A percentile compares a stretch with the other conserved stretches of the same genome.
Conservation (phyloP, 495 filamentous ascomycete species). For the Talaromyces proteolyticus region DNA sequence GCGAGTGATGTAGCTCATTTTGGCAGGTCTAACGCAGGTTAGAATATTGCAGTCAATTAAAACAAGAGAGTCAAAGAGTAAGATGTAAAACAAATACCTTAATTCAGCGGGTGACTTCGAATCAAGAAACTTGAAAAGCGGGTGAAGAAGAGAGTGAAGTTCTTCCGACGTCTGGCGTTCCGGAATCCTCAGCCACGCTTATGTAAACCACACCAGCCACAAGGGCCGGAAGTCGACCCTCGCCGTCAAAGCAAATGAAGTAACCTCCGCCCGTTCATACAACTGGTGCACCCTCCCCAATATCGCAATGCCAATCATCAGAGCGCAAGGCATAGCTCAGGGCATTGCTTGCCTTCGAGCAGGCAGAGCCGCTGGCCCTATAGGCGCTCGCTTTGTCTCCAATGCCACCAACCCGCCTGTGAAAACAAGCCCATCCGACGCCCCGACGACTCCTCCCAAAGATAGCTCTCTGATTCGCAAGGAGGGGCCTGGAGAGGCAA, state of each 20-base stretch:
- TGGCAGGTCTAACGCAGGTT: conserved; percentile 30
- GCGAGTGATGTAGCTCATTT: conserved; percentile 86
- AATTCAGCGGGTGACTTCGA: not conserved
- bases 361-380: conserved; percentile 21
- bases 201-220: conserved; percentile 7
- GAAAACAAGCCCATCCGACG: conserved; percentile 36
- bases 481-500: conserved; percentile 44
- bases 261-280: not conserved
- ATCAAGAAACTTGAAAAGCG: conserved; percentile 3
- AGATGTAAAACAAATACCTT: no score
- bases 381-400: conserved; percentile 33
- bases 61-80: no score
- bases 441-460: conserved; percentile 27
- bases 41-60: not conserved
- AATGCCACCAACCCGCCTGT: conserved; percentile 19
- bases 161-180: conserved; percentile 7
- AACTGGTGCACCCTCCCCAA: not conserved
- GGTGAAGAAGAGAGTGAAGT: conserved; percentile 8
- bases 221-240: conserved; percentile 1
- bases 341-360: conserved; percentile 30
- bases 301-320: conserved; percentile 38
- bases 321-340: conserved; percentile 32
- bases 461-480: conserved; percentile 45
- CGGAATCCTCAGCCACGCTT: conserved; percentile 5
- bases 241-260: not conserved